Evolutionary conservation across 1,284 basidiomycete genomes (phyloP), one percentile per base, ranked within the genome.

Genomic region (Sphaerobolus stellatus): DNA sequence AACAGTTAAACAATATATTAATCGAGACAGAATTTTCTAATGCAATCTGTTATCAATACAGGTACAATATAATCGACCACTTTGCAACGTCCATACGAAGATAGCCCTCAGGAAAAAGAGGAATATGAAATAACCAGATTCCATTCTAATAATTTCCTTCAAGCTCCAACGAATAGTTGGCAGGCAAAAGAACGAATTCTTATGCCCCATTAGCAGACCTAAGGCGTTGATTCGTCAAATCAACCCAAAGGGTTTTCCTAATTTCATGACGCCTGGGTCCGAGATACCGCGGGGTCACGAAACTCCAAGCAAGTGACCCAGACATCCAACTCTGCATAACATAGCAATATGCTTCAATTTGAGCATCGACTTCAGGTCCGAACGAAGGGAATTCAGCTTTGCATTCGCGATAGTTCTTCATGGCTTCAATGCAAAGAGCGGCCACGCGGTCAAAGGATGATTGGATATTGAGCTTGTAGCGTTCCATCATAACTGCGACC

Each of bases 161-260:
- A n/a, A n/a, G n/a, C n/a, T n/a, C n/a, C n/a, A n/a, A n/a, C n/a
- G n/a, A n/a, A n/a, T n/a, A n/a, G n/a, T n/a, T n/a, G n/a, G n/a
- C n/a, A n/a, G n/a, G n/a, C n/a, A n/a, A n/a, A n/a, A n/a, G n/a
- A n/a, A n/a, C n/a, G n/a, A n/a, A n/a, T n/a, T n/a, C n/a, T n/a
- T n/a, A n/a, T n/a, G n/a, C n/a, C n/a, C n/a, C n/a, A n/a, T n/a
- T n/a, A n/a, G n/a, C n/a, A n/a, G n/a, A n/a, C n/a, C n/a, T n/a
- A n/a, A n/a, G n/a, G n/a, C n/a, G n/a, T n/a, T n/a, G n/a, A n/a
- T n/a, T n/a, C n/a, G n/a, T n/a, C 7, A 38, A 38, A 22, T 38
- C 36, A 7, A 84, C 77, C 84, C 84, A 86, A 29, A 83, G 82
- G 65, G 82, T 83, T 6, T 74, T 71, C 60, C 80, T 72, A 18